Evolutionary conservation across 441 rosid species (phyloP).

Genomic region (Hypseocharis bilobata): DNA sequence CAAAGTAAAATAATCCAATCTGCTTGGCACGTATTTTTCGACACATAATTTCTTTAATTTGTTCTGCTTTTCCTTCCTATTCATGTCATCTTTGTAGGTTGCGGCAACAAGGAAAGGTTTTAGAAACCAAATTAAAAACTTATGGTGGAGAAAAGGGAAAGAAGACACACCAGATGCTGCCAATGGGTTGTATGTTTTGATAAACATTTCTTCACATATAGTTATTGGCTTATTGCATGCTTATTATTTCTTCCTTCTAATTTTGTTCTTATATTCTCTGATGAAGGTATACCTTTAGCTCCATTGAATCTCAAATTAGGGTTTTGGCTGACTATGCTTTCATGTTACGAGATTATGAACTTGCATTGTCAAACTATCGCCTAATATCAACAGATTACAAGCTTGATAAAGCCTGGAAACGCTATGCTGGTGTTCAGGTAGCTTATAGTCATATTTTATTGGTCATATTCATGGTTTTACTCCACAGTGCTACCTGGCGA

Average conservation of each 20-base stretch:
- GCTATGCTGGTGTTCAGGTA: conserved; percentile 98
- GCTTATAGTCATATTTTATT: conserved; percentile 13
- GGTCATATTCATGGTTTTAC: conserved; percentile 10
- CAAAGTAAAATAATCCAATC: neutral
- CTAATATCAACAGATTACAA: conserved; percentile 94
- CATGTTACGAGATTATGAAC: conserved; percentile 95
- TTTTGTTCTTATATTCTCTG: conserved; percentile 22
- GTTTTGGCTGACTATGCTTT: conserved; percentile 92
- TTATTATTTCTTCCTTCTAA: conserved; percentile 21
- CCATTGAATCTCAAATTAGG: conserved; percentile 91
- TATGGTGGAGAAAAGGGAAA: conserved; percentile 99
- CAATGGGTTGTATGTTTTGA: conserved; percentile 56
- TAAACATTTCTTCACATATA: conserved; percentile 9
- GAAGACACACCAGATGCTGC: conserved; percentile 60
- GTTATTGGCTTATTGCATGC: neutral
- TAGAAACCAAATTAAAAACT: conserved; percentile 82
- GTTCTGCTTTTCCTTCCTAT: conserved; percentile 11
- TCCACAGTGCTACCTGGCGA: neutral
- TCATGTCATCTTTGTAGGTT: conserved; percentile 42
- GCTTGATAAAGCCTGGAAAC: conserved; percentile 97
- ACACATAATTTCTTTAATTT: neutral
- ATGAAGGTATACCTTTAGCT: conserved; percentile 85
- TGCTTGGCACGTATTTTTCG: neutral
- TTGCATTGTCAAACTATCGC: conserved; percentile 88
- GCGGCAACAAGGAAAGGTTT: conserved; percentile 95